Evolutionary conservation across 495 filamentous ascomycete genomes (phyloP), one percentile per base, ranked within the genome.

Genomic region (Penicillium longicatenatum): DNA sequence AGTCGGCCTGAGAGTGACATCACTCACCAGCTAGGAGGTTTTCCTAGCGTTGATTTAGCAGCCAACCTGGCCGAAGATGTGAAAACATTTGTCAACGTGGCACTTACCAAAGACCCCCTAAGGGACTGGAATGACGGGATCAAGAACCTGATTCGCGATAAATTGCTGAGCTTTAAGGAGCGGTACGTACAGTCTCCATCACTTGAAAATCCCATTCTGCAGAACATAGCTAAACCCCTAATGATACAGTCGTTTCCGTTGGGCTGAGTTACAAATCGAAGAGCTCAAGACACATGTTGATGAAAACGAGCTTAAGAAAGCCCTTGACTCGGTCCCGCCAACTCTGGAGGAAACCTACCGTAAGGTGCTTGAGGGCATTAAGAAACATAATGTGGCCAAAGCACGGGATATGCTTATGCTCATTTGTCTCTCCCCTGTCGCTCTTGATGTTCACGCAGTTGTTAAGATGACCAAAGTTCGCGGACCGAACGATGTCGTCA

Each of bases 1-100:
- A 42, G 50, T 29, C 50, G 50, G 17, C 50, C 20, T 0, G 33
- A 71, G 65, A 19, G 21, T 1, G 50, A 53, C 29, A 53, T 53
- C 3, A 21, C 21, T 3, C 16, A 33, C 10, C 6, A 16, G 20
- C 11, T 53, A 8, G 37, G 21, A 35, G 4, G 16, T 5, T 43
- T 9, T 43, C 6, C 12, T 21, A 26, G 2, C 4, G 5, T 53
- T n/a, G 37, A 53, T 17, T 22, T 53, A n/a, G 50, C 42, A 41
- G 22, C 24, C 4, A 7, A 21, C 3, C 39, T 53, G 21, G 50
- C 22, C 3, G 37, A 41, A 14, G 50, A 53, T 43, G 50, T 53
- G 6, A 35, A 53, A 19, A 43, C 37, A 1, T 53, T 53, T 53
- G 37, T 53, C n/a, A 9, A n/a, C 12, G 16, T 19, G 12, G 1